These are phyloP conservation scores for Pseudomassariella vexata DNA, from an alignment of 2,329 filamentous ascomycete species.

Conservation along the genomic window DNA sequence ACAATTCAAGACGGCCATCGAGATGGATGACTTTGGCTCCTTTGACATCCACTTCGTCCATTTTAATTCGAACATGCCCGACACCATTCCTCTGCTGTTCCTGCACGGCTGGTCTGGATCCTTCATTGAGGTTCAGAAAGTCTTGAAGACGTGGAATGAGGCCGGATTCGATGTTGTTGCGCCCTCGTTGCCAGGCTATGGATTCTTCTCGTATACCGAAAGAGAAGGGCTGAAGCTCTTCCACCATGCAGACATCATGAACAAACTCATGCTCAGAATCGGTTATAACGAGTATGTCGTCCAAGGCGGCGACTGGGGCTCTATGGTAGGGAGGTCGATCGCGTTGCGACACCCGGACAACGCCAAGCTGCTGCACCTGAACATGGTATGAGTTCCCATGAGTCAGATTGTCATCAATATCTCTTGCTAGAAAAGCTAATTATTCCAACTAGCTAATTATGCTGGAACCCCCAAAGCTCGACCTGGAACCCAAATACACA, in stretches of 20 bases:
- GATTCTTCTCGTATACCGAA: constrained; percentile 29
- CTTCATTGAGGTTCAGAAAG: constrained; percentile 29
- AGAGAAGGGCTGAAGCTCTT: constrained; percentile 24
- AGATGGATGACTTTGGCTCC: background rate
- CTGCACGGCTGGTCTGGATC: constrained; percentile 37
- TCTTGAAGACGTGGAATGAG: constrained; percentile 26
- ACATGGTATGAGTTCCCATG: constrained; percentile 9
- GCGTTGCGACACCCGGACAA: constrained; percentile 7
- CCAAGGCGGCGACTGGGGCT: constrained; percentile 25
- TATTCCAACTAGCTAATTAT: too few relatives aligned
- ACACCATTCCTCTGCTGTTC: constrained; percentile 34
- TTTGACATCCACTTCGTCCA: constrained; percentile 23
- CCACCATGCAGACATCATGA: constrained; percentile 36
- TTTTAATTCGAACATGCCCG: constrained; percentile 13
- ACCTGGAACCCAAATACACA: too few relatives aligned
- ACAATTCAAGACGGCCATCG: background rate
- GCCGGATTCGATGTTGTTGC: constrained; percentile 41
- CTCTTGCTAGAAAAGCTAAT: too few relatives aligned
- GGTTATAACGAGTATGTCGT: constrained; percentile 28
- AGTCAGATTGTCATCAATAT: too few relatives aligned
- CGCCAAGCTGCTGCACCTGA: constrained; percentile 7
- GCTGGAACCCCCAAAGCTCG: too few relatives aligned
- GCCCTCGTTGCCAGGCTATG: constrained; percentile 37
- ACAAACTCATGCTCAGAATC: constrained; percentile 33
- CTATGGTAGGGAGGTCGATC: constrained; percentile 11